phyloP scores from a whole-genome alignment of 352 stramenopile species.

The Globisporangium uncinulatum region DNA sequence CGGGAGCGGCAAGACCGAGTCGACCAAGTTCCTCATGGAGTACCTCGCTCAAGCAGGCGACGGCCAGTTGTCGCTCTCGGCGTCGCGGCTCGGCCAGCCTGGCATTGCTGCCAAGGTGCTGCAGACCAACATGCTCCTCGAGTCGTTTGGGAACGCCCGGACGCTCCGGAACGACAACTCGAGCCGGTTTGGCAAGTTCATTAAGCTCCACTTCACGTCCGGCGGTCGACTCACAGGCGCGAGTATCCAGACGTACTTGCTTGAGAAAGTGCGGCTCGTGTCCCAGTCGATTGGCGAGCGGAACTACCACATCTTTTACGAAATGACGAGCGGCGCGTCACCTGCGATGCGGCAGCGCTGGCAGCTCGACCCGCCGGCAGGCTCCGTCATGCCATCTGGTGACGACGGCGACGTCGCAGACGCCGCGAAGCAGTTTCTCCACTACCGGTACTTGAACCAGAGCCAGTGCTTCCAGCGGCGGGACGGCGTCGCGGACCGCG shows the following conservation, averaged over 20 bases:
- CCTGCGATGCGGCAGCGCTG: conserved; percentile 45
- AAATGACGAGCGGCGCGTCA: conserved; percentile 65
- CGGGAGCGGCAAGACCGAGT: conserved; percentile 86
- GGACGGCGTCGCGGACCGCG: conserved; percentile 66
- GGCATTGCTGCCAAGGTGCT: conserved; percentile 86
- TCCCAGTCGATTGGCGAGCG: conserved; percentile 77
- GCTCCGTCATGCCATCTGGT: conserved; percentile 25
- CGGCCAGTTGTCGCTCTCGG: conserved; percentile 47
- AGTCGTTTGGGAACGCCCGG: conserved; percentile 87
- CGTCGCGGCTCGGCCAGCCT: conserved; percentile 12
- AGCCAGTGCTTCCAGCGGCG: conserved; percentile 77
- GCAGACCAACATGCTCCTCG: conserved; percentile 87
- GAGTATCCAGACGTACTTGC: conserved; percentile 90
- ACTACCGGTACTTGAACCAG: conserved; percentile 85
- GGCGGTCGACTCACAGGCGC: conserved; percentile 69
- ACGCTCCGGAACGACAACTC: conserved; percentile 89
- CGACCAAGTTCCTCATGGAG: conserved; percentile 87
- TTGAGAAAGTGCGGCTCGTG: conserved; percentile 91
- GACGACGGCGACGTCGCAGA: conserved; percentile 39
- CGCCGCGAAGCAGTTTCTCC: conserved; percentile 46
- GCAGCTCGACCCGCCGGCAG: conserved; percentile 50
- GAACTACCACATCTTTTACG: conserved; percentile 88
- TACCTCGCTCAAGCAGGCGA: conserved; percentile 78
- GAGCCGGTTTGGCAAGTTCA: conserved; percentile 91
- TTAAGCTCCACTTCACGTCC: conserved; percentile 86